Percentiles rank a stretch among this genome's conserved stretches.
Evolutionary conservation across 495 filamentous ascomycete genomes (phyloP).

Genomic region (Penicillium odoratum): DNA sequence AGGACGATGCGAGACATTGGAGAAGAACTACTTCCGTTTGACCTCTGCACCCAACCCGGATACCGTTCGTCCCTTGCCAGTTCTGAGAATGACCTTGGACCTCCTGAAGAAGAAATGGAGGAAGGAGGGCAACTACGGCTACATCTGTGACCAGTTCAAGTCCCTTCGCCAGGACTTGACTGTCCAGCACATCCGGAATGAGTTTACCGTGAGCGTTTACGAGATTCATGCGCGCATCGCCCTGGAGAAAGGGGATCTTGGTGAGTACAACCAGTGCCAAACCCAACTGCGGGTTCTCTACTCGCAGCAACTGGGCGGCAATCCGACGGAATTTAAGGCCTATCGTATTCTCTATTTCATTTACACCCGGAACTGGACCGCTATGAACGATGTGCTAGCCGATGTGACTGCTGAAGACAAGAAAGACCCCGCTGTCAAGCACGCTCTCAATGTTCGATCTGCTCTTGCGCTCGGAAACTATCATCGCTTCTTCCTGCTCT

Average conservation of each 20-base stretch:
- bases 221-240: constrained; percentile 98
- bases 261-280: constrained; percentile 99
- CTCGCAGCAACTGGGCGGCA: constrained; percentile 78
- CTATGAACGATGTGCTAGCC: constrained; percentile 95
- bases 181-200: constrained; percentile 93
- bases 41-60: constrained; percentile 85
- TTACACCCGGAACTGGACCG: constrained; percentile 96
- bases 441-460: constrained; percentile 89
- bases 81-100: constrained; percentile 82
- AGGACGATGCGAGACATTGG: constrained; percentile 78
- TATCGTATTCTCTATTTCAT: constrained; percentile 99
- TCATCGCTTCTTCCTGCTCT: constrained; percentile 94
- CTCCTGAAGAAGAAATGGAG: constrained; percentile 93
- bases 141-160: constrained; percentile 99
- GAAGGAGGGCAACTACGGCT: constrained; percentile 88
- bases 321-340: constrained; percentile 94
- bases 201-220: constrained; percentile 93
- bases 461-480: constrained; percentile 92
- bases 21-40: constrained; percentile 93
- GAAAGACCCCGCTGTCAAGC: constrained; percentile 75
- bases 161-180: constrained; percentile 97
- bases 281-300: constrained; percentile 94
- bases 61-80: constrained; percentile 77
- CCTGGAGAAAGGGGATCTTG: constrained; percentile 96
- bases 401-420: constrained; percentile 98